Evolutionary conservation across 116 monocot genomes (phyloP).

Genomic region (Zostera marina): DNA sequence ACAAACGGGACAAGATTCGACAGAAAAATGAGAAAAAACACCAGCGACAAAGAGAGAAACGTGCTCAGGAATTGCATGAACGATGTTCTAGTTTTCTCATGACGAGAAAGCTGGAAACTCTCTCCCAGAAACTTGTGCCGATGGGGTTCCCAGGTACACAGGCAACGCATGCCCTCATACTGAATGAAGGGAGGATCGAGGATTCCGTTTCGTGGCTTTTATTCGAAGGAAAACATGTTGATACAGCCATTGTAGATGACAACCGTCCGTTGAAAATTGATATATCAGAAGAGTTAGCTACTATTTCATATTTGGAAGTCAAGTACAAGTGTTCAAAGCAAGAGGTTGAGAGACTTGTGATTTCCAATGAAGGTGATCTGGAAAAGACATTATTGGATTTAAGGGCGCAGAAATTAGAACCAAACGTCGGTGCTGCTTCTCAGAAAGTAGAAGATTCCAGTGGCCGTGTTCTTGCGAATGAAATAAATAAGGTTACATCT

Average conservation of each 20-base stretch:
- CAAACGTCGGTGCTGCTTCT: conserved; percentile 4
- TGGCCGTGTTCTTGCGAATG: conserved; percentile 12
- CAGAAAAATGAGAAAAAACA: conserved; percentile 95
- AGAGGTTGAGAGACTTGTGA: conserved; percentile 71
- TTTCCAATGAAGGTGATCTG: conserved; percentile 72
- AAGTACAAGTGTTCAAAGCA: conserved; percentile 66
- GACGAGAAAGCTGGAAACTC: conserved; percentile 62
- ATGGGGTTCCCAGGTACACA: conserved; percentile 76
- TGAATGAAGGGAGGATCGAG: conserved; percentile 68
- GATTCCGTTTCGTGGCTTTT: conserved; percentile 70
- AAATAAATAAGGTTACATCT: conserved; percentile 2
- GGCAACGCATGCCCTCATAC: conserved; percentile 66
- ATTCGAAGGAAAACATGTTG: conserved; percentile 15
- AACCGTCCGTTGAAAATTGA: conserved; percentile 47
- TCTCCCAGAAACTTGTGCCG: conserved; percentile 53
- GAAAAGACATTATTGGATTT: conserved; percentile 43
- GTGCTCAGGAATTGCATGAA: conserved; percentile 71
- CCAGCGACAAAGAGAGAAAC: conserved; percentile 69
- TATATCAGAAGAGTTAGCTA: conserved; percentile 63
- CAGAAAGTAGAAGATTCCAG: conserved; percentile 18
- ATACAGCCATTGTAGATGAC: conserved; percentile 17
- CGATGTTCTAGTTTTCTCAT: conserved; percentile 50
- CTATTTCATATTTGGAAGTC: conserved; percentile 40
- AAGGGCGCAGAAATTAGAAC: conserved; percentile 41
- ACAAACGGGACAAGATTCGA: conserved; percentile 85